Percentiles rank a stretch among this genome's conserved stretches.
These are phyloP conservation scores for Botrytis sinoallii DNA, from an alignment of 2,329 filamentous ascomycete genomes.

Conservation along the genomic window DNA sequence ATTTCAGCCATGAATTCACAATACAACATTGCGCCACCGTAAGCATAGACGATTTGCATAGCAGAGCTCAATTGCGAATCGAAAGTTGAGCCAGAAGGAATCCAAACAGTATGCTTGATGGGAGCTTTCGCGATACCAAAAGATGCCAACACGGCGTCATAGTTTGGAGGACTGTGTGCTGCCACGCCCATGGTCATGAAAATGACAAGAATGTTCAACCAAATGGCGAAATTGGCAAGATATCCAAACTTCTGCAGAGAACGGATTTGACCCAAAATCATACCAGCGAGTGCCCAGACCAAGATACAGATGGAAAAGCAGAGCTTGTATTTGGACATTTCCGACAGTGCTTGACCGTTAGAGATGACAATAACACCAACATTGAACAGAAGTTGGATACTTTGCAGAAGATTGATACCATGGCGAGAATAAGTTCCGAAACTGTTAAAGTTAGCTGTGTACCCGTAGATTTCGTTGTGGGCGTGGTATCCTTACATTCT, in stretches of 20 bases:
- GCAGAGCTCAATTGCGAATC: conserved; percentile 46
- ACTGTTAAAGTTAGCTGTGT: not conserved
- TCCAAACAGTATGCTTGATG: conserved; percentile 41
- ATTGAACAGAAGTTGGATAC: conserved; percentile 48
- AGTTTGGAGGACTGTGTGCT: conserved; percentile 49
- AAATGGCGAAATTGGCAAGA: conserved; percentile 55
- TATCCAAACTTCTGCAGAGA: conserved; percentile 53
- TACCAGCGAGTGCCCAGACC: conserved; percentile 49
- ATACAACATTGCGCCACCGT: conserved; percentile 53
- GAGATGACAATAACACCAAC: conserved; percentile 51
- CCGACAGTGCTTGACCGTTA: conserved; percentile 52
- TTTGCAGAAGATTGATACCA: conserved; percentile 47
- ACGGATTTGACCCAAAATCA: conserved; percentile 54
- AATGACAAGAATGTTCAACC: conserved; percentile 53
- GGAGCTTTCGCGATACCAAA: conserved; percentile 29
- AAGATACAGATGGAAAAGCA: conserved; percentile 54
- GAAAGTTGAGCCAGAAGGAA: conserved; percentile 44
- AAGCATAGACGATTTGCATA: conserved; percentile 53
- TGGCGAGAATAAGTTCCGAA: conserved; percentile 46
- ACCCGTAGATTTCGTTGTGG: not conserved
- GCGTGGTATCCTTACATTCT: conserved; percentile 34
- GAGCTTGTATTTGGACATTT: conserved; percentile 46
- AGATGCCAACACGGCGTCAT: conserved; percentile 28
- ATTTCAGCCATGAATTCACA: conserved; percentile 54
- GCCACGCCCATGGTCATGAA: conserved; percentile 53